Base-by-base conservation (phyloP, 768 basidiomycete genomes). In the Amanita polypyramis region DNA sequence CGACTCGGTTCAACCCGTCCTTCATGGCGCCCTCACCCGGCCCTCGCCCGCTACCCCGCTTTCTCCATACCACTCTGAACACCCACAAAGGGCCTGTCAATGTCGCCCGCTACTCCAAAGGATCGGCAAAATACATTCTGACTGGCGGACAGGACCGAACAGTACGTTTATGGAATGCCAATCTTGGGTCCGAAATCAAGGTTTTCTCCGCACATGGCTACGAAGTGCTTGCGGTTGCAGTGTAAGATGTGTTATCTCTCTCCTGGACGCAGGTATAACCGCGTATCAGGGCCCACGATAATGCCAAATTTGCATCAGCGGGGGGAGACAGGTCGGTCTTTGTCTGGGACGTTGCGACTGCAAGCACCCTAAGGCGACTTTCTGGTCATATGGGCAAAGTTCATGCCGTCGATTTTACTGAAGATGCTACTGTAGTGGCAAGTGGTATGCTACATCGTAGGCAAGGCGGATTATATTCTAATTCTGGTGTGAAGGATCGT, bases 291-390 rank as follows among this genome's bases (percentile, higher is more conserved):
- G 77, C 91, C 36, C 82, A 91, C 55, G 95, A 99, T 65, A 99
- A 99, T 67, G 82, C 85, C 23, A 85, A 85, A 58, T 93, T 99
- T 56, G 93, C 85, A 11, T 94, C 90, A 2, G 89, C 85, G 19
- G 95, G 95, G 27, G 95, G 95, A 5, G 95, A 99, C 64, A 80
- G 90, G 53, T 82, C 83, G 43, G 82, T 96, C 1, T 96, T 96
- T 55, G 65, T 96, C 19, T 98, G 95, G 95, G 96, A 99, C 60
- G 96, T 99, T 8, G 78, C 84, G 14, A 79, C 85, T 27, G 95
- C 90, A 10, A 75, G 79, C 38, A 91, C 94, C 1, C 81, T 82
- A 35, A 74, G 92, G 34, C 74, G 94, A 47, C 72, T 96, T 51
- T 66, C 86, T 14, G 96, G 92, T 0, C 96, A 99, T 63, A 77